Evolutionary conservation across 179 eudicot genomes (phyloP), one percentile per base, ranked within the genome.

Genomic region (Silene noctiflora): DNA sequence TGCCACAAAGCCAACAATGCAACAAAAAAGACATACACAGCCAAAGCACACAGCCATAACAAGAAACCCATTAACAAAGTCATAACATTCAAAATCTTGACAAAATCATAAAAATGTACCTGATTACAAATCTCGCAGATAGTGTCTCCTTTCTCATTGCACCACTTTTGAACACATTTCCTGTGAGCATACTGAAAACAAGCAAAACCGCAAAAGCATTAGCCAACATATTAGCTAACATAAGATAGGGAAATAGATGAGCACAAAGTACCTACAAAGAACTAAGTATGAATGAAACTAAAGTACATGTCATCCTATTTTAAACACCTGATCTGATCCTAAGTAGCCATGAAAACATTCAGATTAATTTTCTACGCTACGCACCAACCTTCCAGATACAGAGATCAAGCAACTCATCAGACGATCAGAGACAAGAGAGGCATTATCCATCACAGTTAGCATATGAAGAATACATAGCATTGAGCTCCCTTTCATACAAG

Each of bases 71-170:
- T 11, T 1, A 2, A 48, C 44, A 53, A 71, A 20, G 64, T 24
- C 48, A 17, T 17, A 78, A 55, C 69, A 69, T 33, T 56, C 46
- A 67, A 24, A 31, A 81, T 51, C 56, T 21, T 72, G 20, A 56
- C 46, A 20, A 65, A 72, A 24, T 29, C 56, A 75, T 51, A 67
- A 72, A 24, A 24, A 69, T 56, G 72, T 79, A 91, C 93, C 91
- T 91, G 86, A 83, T 85, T 89, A 81, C 96, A 91, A 22, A 91
- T 91, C 85, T 91, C 96, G 78, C 96, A 91, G 71, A 77, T 89
- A 55, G 76, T 84, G 72, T 91, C 89, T 81, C 91, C 88, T 77
- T 91, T 91, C 87, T 91, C 96, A 75, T 89, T 81, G 81, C 96
- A 91, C 93, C 96, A 91, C 44, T 79, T 83, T 69, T 91, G 96